Conservation (phyloP, 768 basidiomycete species). For the Antrodiella citrinella region DNA sequence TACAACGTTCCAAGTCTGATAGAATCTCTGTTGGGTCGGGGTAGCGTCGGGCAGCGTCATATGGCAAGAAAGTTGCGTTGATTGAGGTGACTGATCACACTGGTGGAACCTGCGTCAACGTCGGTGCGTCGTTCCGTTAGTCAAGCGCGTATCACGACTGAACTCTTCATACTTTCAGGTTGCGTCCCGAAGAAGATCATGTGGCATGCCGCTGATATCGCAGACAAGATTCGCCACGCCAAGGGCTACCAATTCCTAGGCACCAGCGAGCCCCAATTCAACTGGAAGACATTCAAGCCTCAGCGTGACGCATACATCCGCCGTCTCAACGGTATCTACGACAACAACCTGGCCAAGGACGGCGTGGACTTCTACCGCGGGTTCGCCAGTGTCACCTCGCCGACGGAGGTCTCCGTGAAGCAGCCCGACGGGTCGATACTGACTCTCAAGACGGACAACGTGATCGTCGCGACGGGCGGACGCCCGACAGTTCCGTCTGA, state of each 20-base stretch:
- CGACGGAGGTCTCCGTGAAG: constrained; percentile 66
- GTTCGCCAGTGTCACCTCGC: constrained; percentile 60
- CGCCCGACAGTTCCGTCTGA: constrained; percentile 74
- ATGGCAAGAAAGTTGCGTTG: constrained; percentile 90
- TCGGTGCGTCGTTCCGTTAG: constrained; percentile 45
- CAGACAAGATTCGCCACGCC: constrained; percentile 77
- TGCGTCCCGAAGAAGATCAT: constrained; percentile 99
- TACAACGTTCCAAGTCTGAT: no score
- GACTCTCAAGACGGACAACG: constrained; percentile 64
- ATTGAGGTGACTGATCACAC: constrained; percentile 69
- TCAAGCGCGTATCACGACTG: neutral
- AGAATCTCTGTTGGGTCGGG: no score
- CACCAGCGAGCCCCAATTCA: constrained; percentile 52
- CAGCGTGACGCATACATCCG: constrained; percentile 95
- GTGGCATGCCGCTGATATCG: constrained; percentile 93
- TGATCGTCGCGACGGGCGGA: constrained; percentile 85
- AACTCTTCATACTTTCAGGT: constrained; percentile 35
- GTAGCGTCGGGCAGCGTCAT: constrained; percentile 83
- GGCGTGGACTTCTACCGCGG: constrained; percentile 84
- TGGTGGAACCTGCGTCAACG: constrained; percentile 97
- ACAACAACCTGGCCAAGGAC: constrained; percentile 80
- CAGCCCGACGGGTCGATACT: constrained; percentile 62
- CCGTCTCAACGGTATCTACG: constrained; percentile 85
- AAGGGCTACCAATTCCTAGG: constrained; percentile 62
- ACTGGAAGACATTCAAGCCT: constrained; percentile 87